Percentiles rank a stretch among this genome's conserved stretches.
These are phyloP conservation scores for Citropsis articulata DNA, from an alignment of 345 rosid species.

Conservation along the genomic window DNA sequence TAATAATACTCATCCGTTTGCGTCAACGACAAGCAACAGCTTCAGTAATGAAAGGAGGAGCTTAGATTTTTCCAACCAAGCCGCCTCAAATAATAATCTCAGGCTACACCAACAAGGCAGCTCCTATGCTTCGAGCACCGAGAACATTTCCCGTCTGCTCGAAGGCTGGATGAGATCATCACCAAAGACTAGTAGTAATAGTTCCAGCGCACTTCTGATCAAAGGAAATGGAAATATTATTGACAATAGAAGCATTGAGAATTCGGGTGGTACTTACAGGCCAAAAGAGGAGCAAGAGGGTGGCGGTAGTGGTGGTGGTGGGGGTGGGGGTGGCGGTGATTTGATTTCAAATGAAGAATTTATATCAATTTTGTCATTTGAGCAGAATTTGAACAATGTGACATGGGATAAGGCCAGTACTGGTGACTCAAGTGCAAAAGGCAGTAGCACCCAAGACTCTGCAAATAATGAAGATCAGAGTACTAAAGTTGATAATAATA, in stretches of 20 bases:
- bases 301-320: slow-evolving; percentile 24
- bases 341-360: slow-evolving; percentile 49
- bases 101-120: slow-evolving; percentile 19
- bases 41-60: slow-evolving; percentile 20
- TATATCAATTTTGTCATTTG: slow-evolving; percentile 56
- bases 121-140: slow-evolving; percentile 88
- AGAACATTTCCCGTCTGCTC: slow-evolving; percentile 86
- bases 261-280: slow-evolving; percentile 21
- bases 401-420: slow-evolving; percentile 40
- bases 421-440: slow-evolving; percentile 26
- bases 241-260: slow-evolving; percentile 9
- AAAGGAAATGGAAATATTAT: neutral
- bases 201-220: neutral
- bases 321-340: slow-evolving; percentile 33
- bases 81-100: slow-evolving; percentile 11
- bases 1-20: slow-evolving; percentile 6
- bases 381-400: slow-evolving; percentile 37
- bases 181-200: slow-evolving; percentile 30
- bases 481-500: neutral
- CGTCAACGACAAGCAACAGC: slow-evolving; percentile 13
- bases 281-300: slow-evolving; percentile 44
- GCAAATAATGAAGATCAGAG: slow-evolving; percentile 17
- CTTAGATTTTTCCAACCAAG: slow-evolving; percentile 27
- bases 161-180: slow-evolving; percentile 88
- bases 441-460: slow-evolving; percentile 9